Evolutionary conservation across 257 asterid genomes (phyloP), one percentile per base, ranked within the genome.

Genomic region (Solanum rostratum): DNA sequence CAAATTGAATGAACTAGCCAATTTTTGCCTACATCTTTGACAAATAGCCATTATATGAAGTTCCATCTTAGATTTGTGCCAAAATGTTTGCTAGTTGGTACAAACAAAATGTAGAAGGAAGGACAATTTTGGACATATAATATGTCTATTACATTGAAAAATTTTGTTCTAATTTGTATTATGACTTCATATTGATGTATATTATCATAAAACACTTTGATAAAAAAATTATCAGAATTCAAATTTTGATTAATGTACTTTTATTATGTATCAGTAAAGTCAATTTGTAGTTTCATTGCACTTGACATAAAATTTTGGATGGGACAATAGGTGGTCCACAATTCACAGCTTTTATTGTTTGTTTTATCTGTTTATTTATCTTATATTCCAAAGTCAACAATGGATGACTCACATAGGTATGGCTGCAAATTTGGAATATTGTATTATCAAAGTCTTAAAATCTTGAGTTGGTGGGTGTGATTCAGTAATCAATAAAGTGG

Each of bases 401-500:
- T 14, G 41, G 60, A 46, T 13, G 41, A 12, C 81, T 73, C n/a
- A 45, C 41, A 45, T 45, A 14, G 7, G 22, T 45, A 13, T 22
- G 80, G 2, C 59, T 22, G 55, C 81, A 24, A 46, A 46, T 49
- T 74, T 74, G 81, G 60, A 24, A 46, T 46, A 22, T 74, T 74
- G 15, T 6, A 73, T 45, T 6, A 22, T 73, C 37, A 69, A 39
- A 41, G 6, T 19, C 0, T 0, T 13, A 16, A 30, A 29, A 66
- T 30, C 46, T 30, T 30, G 22, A 2, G 2, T 1, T 1, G 1
- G 0, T 10, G 0, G 0, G 4, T 13, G 0, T 65, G 13, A 0
- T 1, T 1, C 7, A 65, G 3, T 65, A 29, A 13, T 3, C 45
- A 30, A 29, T 0, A 0, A 30, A 14, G 3, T 27, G 12, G 0